Evolutionary conservation across 2,329 filamentous ascomycete genomes (phyloP).

Genomic region (Cladorrhinum sp.): DNA sequence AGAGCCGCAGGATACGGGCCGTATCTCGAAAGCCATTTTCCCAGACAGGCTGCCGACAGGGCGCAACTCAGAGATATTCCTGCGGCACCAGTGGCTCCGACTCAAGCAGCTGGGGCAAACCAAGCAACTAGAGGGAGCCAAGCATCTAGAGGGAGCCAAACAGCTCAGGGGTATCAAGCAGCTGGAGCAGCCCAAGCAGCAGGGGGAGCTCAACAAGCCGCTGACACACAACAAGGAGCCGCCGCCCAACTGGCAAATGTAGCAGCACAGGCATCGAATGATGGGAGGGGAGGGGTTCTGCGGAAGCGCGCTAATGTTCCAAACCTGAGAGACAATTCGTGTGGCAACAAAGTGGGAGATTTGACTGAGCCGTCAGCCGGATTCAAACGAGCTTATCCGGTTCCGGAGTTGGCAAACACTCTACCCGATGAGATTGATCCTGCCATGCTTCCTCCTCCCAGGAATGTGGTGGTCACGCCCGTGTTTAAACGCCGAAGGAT

Average conservation of each 20-base stretch:
- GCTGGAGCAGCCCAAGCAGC: background rate
- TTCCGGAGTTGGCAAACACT: too few relatives aligned
- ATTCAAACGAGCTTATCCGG: background rate
- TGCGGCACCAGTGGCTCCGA: background rate
- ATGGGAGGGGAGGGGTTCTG: too few relatives aligned
- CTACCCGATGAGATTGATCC: too few relatives aligned
- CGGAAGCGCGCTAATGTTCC: too few relatives aligned
- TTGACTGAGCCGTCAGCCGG: too few relatives aligned
- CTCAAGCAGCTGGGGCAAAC: background rate
- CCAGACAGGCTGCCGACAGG: background rate
- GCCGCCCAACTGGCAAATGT: background rate
- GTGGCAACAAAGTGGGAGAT: too few relatives aligned
- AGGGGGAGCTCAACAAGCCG: background rate
- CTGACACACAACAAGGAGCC: too few relatives aligned
- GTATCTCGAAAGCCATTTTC: background rate
- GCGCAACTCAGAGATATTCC: background rate
- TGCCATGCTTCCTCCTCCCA: too few relatives aligned
- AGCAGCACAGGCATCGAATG: background rate
- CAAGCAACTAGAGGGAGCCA: background rate
- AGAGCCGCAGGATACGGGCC: slow-evolving; percentile 5
- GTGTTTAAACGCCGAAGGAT: background rate
- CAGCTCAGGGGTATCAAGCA: too few relatives aligned
- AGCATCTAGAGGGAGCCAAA: too few relatives aligned
- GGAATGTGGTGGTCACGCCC: background rate
- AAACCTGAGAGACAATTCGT: too few relatives aligned